Percentiles rank a stretch among this genome's conserved stretches.
Evolutionary conservation across 108 stramenopile genomes (phyloP).

Genomic region (Cylindrotheca closterium): DNA sequence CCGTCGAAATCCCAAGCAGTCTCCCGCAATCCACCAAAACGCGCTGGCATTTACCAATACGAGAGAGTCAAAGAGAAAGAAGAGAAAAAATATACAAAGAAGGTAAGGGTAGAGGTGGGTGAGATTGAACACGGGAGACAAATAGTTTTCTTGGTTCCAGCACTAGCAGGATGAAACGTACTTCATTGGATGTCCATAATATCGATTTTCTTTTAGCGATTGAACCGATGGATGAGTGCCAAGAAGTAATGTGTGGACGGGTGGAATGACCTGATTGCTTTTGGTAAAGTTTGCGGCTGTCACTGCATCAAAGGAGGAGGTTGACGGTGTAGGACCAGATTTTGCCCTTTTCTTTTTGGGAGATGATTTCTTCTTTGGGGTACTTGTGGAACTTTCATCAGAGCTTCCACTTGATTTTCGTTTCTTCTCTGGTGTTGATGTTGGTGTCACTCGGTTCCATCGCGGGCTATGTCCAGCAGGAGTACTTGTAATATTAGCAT

Average conservation of each 20-base stretch:
- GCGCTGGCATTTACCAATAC: slow-evolving; percentile 38
- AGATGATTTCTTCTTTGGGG: not conserved
- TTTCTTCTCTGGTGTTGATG: too few species aligned
- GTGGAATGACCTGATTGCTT: not conserved
- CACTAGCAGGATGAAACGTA: slow-evolving; percentile 3
- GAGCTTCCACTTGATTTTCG: too few species aligned
- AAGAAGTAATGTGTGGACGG: slow-evolving; percentile 74
- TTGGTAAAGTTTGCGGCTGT: not conserved
- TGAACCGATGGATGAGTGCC: slow-evolving; percentile 70
- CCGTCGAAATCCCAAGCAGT: slow-evolving; percentile 73
- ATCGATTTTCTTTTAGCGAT: slow-evolving; percentile 53
- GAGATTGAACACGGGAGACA: not conserved
- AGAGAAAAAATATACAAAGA: not conserved
- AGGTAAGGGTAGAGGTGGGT: not conserved
- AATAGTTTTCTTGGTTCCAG: not conserved
- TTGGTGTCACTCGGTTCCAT: too few species aligned
- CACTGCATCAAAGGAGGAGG: slow-evolving; percentile 16
- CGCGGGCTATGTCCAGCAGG: too few species aligned
- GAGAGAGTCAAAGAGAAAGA: not conserved
- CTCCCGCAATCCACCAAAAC: slow-evolving; percentile 89
- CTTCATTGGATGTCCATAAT: slow-evolving; percentile 66
- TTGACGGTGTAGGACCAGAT: not conserved
- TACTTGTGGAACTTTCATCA: too few species aligned
- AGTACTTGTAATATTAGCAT: too few species aligned
- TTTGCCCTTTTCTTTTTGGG: not conserved